These are phyloP conservation scores for Mycothermus thermophilus DNA, from an alignment of 495 filamentous ascomycete genomes.

Conservation along the genomic window DNA sequence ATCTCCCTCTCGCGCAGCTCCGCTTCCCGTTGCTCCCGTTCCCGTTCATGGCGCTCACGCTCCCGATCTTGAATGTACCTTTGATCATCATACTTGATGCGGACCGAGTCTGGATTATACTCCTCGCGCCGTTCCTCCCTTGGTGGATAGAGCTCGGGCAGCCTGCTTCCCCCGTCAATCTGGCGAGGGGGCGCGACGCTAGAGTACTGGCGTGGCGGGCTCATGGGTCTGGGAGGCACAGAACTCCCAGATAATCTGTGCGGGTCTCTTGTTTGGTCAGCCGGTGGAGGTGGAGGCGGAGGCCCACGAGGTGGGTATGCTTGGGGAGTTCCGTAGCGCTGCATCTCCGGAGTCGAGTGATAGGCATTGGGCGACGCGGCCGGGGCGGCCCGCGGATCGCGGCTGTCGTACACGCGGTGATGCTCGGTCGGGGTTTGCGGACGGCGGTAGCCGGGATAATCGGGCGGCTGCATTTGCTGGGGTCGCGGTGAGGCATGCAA, in stretches of 20 bases:
- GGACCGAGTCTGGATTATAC: constrained; percentile 35
- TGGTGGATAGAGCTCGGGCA: constrained; percentile 27
- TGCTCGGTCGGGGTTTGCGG: constrained; percentile 60
- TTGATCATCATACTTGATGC: constrained; percentile 25
- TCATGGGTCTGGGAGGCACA: constrained; percentile 35
- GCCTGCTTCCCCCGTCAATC: constrained; percentile 26
- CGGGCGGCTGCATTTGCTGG: constrained; percentile 24
- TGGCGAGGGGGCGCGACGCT: constrained; percentile 25
- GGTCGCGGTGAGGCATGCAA: constrained; percentile 41
- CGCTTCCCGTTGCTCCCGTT: constrained; percentile 22
- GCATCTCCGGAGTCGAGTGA: constrained; percentile 38
- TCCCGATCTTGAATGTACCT: constrained; percentile 21
- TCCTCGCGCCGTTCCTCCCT: constrained; percentile 33
- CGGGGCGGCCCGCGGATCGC: constrained; percentile 31
- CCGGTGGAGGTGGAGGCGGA: constrained; percentile 23
- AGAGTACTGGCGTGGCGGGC: constrained; percentile 37
- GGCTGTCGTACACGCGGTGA: constrained; percentile 32
- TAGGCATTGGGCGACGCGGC: constrained; percentile 34
- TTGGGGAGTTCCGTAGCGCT: constrained; percentile 42
- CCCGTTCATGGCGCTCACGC: constrained; percentile 23
- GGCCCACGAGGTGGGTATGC: constrained; percentile 30
- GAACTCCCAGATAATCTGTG: constrained; percentile 24
- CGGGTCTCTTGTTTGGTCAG: constrained; percentile 30
- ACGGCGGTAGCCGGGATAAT: constrained; percentile 49
- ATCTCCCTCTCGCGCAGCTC: constrained; percentile 22